Evolutionary conservation across 2,329 filamentous ascomycete genomes (phyloP).

Genomic region (Hansfordia pulvinata): DNA sequence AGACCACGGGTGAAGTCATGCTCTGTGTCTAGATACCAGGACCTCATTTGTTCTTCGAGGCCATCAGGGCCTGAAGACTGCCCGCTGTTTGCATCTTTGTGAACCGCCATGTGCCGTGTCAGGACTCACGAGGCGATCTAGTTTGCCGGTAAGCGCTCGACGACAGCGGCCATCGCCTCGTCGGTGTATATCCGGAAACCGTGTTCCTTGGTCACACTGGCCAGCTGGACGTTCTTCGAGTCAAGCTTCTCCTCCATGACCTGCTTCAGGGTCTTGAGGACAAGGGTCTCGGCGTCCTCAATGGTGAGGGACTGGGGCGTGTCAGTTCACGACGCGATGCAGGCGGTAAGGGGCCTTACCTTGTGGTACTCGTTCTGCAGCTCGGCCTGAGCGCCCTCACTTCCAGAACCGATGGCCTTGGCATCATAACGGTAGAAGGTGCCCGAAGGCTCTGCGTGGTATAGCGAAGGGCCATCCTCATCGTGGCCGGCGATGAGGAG

Average conservation of each 20-base stretch:
- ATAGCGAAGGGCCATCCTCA: constrained; percentile 92
- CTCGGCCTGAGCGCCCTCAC: constrained; percentile 93
- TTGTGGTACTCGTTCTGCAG: constrained; percentile 98
- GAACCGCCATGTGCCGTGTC: background rate
- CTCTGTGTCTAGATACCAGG: too few species aligned
- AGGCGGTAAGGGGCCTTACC: constrained; percentile 22
- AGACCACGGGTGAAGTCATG: too few species aligned
- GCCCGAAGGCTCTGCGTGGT: constrained; percentile 93
- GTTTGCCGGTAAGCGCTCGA: constrained; percentile 65
- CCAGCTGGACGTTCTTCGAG: constrained; percentile 95
- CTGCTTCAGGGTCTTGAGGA: constrained; percentile 96
- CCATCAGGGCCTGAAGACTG: too few species aligned
- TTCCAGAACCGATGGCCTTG: constrained; percentile 95
- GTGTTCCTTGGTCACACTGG: constrained; percentile 93
- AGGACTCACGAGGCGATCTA: constrained; percentile 15
- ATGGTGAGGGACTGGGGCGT: constrained; percentile 64
- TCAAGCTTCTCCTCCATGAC: constrained; percentile 99
- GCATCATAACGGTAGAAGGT: constrained; percentile 99
- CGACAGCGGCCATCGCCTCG: constrained; percentile 89
- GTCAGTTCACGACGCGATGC: background rate
- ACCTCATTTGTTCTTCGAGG: too few species aligned
- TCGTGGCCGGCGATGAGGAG: constrained; percentile 94
- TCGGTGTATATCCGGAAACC: constrained; percentile 98
- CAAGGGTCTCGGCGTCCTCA: constrained; percentile 82
- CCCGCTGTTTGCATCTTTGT: too few species aligned